phyloP scores from a whole-genome alignment of 1,284 basidiomycete genomes.

The Moesziomyces sp. region DNA sequence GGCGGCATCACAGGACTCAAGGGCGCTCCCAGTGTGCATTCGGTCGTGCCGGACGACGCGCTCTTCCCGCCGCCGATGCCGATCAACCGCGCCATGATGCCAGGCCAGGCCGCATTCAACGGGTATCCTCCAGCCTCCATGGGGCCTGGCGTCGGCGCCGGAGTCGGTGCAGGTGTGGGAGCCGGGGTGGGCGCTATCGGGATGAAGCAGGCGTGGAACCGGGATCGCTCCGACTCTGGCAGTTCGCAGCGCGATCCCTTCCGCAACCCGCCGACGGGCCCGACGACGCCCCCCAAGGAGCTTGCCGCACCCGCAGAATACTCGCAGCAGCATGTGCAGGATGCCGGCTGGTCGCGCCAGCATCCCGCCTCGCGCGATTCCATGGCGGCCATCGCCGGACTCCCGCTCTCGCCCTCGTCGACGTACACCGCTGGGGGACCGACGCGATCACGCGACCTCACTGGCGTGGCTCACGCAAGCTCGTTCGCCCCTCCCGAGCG shows the following conservation, averaged over 20 bases:
- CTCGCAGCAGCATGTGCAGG: background rate
- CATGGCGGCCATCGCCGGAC: constrained; percentile 26
- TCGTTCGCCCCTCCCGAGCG: background rate
- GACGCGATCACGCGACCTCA: constrained; percentile 19
- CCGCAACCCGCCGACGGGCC: constrained; percentile 19
- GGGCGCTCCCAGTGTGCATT: constrained; percentile 33
- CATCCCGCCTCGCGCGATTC: constrained; percentile 38
- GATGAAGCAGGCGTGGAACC: constrained; percentile 18
- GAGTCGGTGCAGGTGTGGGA: constrained; percentile 3
- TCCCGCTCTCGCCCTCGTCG: constrained; percentile 28
- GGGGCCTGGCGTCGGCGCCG: background rate
- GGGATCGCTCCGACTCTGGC: constrained; percentile 17
- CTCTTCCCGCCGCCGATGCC: constrained; percentile 46
- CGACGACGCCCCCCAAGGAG: constrained; percentile 5
- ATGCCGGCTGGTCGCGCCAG: constrained; percentile 3
- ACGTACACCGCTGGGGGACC: constrained; percentile 5
- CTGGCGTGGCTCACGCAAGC: background rate
- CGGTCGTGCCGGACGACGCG: constrained; percentile 45
- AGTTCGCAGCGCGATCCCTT: constrained; percentile 27
- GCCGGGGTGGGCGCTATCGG: constrained; percentile 13
- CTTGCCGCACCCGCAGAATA: constrained; percentile 4
- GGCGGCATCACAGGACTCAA: constrained; percentile 1
- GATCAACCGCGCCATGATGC: constrained; percentile 18
- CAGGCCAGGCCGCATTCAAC: background rate
- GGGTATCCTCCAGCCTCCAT: no score